Base-by-base conservation (phyloP, 345 rosid genomes). In the Theobroma cacao region DNA sequence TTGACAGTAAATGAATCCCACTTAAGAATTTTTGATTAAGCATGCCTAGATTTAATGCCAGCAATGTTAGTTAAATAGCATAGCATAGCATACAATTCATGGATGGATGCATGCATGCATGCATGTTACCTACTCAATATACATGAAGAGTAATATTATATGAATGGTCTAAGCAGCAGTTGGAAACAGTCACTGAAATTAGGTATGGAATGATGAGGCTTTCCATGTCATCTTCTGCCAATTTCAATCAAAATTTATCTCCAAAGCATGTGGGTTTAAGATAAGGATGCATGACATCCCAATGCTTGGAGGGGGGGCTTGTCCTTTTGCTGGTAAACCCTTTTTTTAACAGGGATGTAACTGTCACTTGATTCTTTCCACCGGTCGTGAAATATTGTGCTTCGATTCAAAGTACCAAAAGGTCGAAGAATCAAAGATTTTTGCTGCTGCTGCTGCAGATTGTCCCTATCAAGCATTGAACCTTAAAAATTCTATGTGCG, bases 281-380 rank as follows among this genome's bases (percentile, higher is more conserved):
- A 72, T 66, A 65, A 76, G 52, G 43, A 48, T 78, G 78, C 74
- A 78, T 43, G 33, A 9, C 7, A 62, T 50, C 28, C 33, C 34
- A 17, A 47, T 3, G 22, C 24, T 47, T 61, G 31, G n/a, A n/a
- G n/a, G n/a, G n/a, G n/a, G 53, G 74, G 38, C 22, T 28, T 72
- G 52, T 1, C 72, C 11, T 0, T 78, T 48, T 48, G 45, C 22
- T 26, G 33, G 73, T 24, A 41, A 62, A 4, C 33, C 2, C 20
- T 14, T 2, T 48, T 61, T 59, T 38, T 52, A 53, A 40, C 26
- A n/a, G 58, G 20, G 5, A 43, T 15, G n/a, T 18, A 43, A 3
- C 14, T 4, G 10, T 24, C 67, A 31, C n/a, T n/a, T n/a, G n/a
- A n/a, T 1, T 22, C 30, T 50, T 67, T 31, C 41, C 70, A 40